phyloP scores from a whole-genome alignment of 306 rosid genomes.

The Pyrus pyrifolia region DNA sequence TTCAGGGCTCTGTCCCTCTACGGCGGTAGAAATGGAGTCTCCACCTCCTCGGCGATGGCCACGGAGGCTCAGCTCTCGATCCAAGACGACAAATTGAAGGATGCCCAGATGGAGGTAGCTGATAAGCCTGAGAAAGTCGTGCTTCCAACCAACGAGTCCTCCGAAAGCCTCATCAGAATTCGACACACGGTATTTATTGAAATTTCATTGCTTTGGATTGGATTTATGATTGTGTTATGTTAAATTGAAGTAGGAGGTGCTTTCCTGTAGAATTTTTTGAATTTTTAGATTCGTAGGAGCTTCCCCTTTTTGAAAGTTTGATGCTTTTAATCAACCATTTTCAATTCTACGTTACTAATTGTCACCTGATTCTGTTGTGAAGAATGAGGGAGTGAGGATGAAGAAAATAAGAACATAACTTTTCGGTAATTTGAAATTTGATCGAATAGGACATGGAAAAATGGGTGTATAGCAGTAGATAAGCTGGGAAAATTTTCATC shows the following conservation, averaged over 20 bases:
- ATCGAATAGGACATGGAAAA: too few species aligned
- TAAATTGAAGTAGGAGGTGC: neutral
- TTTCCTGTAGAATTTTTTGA: neutral
- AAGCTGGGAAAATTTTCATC: too few species aligned
- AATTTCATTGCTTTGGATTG: neutral
- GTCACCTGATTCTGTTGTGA: too few species aligned
- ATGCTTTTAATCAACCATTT: neutral
- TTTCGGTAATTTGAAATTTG: too few species aligned
- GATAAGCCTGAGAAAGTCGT: constrained; percentile 28
- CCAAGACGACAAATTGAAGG: constrained; percentile 16
- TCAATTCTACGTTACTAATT: too few species aligned
- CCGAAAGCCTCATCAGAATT: constrained; percentile 66
- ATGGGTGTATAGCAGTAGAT: too few species aligned
- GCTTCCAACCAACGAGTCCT: constrained; percentile 81
- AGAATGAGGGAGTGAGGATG: too few species aligned
- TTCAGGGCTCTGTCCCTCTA: constrained; percentile 6
- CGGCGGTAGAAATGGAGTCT: constrained; percentile 20
- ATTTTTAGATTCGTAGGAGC: neutral
- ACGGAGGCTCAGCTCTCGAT: constrained; percentile 25
- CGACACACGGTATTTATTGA: constrained; percentile 70
- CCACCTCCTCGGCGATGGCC: constrained; percentile 36
- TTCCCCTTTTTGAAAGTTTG: neutral
- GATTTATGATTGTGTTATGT: neutral
- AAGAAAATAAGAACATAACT: too few species aligned
- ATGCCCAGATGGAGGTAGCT: constrained; percentile 9